Base-by-base conservation (phyloP, 2,329 filamentous ascomycete species). In the Byssoonygena ceratinophila region DNA sequence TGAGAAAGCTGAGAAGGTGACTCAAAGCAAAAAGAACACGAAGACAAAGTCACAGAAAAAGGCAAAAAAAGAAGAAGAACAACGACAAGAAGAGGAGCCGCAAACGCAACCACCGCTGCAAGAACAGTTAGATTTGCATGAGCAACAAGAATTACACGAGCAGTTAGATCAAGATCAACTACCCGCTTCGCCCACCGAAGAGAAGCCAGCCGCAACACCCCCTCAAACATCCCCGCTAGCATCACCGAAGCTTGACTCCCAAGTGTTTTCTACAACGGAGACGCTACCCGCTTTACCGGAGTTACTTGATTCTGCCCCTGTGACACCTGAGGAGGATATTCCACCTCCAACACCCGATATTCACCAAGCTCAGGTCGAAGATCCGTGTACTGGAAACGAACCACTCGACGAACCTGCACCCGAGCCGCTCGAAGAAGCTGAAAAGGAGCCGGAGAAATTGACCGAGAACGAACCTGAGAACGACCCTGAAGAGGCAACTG, bases 221-320 rank as follows among this genome's bases (percentile, higher is more conserved):
- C 36, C 48, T 36, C 31, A 43, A 46, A 51, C 47, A 50, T 32
- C 55, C 40, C 54, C 54, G 36, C 48, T 51, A 29, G 29, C 43
- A 11, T 50, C 52, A 48, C 49, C 53, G 2, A 51, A 55, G n/a
- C 23, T 22, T 14, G 47, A 47, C 3, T 23, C 39, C 36, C 41
- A 39, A 14, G n/a, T 29, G 16, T 34, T 40, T 34, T 48, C 51
- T 57, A 60, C 53, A 51, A 59, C 55, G 51, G 55, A 60, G 53
- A 61, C 48, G 22, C 54, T 57, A 43, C 52, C 27, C 37, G 51
- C 45, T 11, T 54, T 54, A 31, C 52, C 54, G 36, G 51, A 56
- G 16, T 53, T 59, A 18, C 31, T 57, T 32, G 39, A 50, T 9
- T 45, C 56, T 44, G 54, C 48, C 2, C 52, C 54, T 25, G 54